Conservation (phyloP, 371 early-diverging fungal genomes). For the Mortierella sp. region DNA sequence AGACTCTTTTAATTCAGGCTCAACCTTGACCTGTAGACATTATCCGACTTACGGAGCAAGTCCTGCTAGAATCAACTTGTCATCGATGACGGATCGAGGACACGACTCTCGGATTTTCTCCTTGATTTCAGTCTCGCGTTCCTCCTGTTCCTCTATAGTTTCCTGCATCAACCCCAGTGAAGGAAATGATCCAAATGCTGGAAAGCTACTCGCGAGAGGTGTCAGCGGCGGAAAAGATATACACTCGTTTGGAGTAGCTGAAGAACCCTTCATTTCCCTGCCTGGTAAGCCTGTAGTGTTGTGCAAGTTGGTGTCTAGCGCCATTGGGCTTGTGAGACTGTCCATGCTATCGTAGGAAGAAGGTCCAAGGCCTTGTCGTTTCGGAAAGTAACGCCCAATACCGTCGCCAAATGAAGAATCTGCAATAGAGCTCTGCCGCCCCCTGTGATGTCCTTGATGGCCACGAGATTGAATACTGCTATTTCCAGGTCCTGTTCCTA, state of each 20-base stretch:
- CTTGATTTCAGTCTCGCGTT: slow-evolving; percentile 38
- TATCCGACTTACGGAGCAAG: slow-evolving; percentile 30
- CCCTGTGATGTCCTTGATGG: slow-evolving; percentile 9
- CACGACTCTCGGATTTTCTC: slow-evolving; percentile 36
- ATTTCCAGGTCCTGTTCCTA: background rate
- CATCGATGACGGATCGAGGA: slow-evolving; percentile 50
- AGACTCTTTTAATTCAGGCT: background rate
- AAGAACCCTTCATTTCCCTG: background rate
- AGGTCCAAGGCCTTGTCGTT: slow-evolving; percentile 19
- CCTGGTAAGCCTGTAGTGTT: background rate
- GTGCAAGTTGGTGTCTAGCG: background rate
- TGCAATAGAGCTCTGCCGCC: slow-evolving; percentile 31
- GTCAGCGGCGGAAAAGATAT: slow-evolving; percentile 18
- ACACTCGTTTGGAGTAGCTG: background rate
- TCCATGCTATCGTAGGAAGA: slow-evolving; percentile 41
- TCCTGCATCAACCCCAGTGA: slow-evolving; percentile 49
- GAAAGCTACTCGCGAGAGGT: slow-evolving; percentile 27
- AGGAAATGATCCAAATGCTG: slow-evolving; percentile 25
- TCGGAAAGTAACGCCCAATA: slow-evolving; percentile 45
- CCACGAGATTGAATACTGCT: background rate
- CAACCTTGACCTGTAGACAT: background rate
- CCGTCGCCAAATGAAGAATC: slow-evolving; percentile 50
- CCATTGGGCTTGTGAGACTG: slow-evolving; percentile 7
- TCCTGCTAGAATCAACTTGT: slow-evolving; percentile 60
- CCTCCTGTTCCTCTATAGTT: slow-evolving; percentile 36